Percentiles rank a stretch among this genome's conserved stretches.
Conservation (phyloP, 225 moss, liverwort and hornwort genomes). For the Sphagnum contortum region DNA sequence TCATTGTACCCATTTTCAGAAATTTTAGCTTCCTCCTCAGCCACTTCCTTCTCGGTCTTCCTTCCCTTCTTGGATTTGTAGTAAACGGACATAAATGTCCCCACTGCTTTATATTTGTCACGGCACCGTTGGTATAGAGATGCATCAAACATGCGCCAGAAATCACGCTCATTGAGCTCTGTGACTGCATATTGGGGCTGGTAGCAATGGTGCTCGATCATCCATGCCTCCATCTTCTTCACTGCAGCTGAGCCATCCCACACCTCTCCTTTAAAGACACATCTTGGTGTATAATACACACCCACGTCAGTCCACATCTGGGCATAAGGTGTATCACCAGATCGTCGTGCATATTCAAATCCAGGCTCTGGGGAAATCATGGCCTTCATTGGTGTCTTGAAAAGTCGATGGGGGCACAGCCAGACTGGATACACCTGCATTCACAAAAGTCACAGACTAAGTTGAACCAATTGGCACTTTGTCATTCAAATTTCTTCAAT, state of each 20-base stretch:
- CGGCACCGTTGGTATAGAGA: slow-evolving; percentile 79
- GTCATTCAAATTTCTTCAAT: too few species aligned
- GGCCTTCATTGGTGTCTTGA: slow-evolving; percentile 77
- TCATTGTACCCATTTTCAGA: slow-evolving; percentile 60
- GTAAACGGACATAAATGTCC: slow-evolving; percentile 98
- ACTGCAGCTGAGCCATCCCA: slow-evolving; percentile 71
- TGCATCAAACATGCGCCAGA: slow-evolving; percentile 96
- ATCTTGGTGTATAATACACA: slow-evolving; percentile 79
- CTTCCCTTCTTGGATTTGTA: slow-evolving; percentile 98
- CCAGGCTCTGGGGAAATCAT: slow-evolving; percentile 82
- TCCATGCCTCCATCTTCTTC: slow-evolving; percentile 77
- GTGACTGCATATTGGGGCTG: slow-evolving; percentile 94
- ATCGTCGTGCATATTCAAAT: slow-evolving; percentile 49
- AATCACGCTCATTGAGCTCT: slow-evolving; percentile 83
- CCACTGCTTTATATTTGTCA: slow-evolving; percentile 88
- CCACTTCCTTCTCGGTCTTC: slow-evolving; percentile 90
- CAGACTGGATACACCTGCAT: slow-evolving; percentile 88
- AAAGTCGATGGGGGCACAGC: slow-evolving; percentile 92
- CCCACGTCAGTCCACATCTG: slow-evolving; percentile 99
- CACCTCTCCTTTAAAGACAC: slow-evolving; percentile 85
- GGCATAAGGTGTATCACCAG: slow-evolving; percentile 74
- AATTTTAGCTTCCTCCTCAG: slow-evolving; percentile 89
- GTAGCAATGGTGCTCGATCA: slow-evolving; percentile 68
- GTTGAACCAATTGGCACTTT: not conserved
- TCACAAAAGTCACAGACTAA: not conserved